Conservation (phyloP, 2,329 filamentous ascomycete species). For the Lecanicillium sp. region DNA sequence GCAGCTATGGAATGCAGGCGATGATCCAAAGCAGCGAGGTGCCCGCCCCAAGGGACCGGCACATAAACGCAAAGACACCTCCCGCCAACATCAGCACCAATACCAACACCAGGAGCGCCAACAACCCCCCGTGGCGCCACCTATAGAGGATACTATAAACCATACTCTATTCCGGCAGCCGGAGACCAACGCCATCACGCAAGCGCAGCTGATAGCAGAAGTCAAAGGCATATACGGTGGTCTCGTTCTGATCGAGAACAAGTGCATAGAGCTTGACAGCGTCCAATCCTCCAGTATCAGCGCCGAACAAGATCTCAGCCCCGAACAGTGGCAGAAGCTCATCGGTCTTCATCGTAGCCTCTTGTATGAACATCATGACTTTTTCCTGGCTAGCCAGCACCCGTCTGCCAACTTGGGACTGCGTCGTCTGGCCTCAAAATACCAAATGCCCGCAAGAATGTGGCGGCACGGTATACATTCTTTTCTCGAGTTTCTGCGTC, state of each 20-base stretch:
- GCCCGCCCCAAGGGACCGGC: not conserved
- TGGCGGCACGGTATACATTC: constrained; percentile 90
- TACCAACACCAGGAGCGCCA: constrained; percentile 1
- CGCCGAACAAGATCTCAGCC: constrained; percentile 36
- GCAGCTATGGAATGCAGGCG: constrained; percentile 21
- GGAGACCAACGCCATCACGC: constrained; percentile 61
- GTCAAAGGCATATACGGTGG: constrained; percentile 80
- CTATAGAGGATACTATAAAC: not conserved
- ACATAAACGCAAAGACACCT: not conserved
- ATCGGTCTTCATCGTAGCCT: constrained; percentile 76
- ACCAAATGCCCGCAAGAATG: constrained; percentile 88
- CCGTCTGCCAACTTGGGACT: constrained; percentile 66
- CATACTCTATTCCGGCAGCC: constrained; percentile 33
- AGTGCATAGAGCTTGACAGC: constrained; percentile 77
- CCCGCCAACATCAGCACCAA: not conserved
- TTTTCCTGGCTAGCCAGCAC: constrained; percentile 82
- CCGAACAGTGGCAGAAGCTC: constrained; percentile 71
- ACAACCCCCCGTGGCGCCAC: not conserved
- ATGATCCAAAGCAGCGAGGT: constrained; percentile 9
- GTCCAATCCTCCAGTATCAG: constrained; percentile 42
- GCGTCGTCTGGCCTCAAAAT: constrained; percentile 64
- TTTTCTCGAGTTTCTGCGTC: constrained; percentile 69
- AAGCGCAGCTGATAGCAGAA: constrained; percentile 72
- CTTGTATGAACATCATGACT: constrained; percentile 76
- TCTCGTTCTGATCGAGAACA: constrained; percentile 77